A percentile compares a stretch with the other conserved stretches of the same genome.
Conservation (phyloP, 495 filamentous ascomycete species). For the Annulohypoxylon stygium region DNA sequence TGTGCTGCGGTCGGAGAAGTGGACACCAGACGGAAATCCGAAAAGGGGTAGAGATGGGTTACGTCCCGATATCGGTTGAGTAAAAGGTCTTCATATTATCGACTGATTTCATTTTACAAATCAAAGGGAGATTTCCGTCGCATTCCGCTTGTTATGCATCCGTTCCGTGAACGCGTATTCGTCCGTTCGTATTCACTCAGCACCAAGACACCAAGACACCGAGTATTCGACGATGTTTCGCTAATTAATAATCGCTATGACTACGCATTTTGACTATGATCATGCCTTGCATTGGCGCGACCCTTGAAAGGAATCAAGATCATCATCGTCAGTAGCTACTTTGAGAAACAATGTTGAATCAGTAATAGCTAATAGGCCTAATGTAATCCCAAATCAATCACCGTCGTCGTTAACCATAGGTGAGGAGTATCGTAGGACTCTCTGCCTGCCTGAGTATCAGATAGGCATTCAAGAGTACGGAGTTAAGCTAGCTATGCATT, state of each 20-base stretch:
- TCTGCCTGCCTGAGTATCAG: not conserved
- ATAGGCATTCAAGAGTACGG: not conserved
- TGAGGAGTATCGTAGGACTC: not conserved
- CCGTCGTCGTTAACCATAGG: not conserved
- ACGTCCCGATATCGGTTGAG: constrained; percentile 4
- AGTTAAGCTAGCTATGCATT: constrained; percentile 3
- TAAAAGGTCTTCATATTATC: not conserved
- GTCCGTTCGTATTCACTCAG: constrained; percentile 3
- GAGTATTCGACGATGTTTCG: not conserved
- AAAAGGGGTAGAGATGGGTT: not conserved
- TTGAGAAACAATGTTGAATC: not conserved
- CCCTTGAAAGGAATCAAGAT: not conserved
- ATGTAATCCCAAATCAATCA: not conserved
- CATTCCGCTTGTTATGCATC: not conserved
- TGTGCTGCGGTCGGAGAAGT: constrained; percentile 3
- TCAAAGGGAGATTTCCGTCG: not conserved
- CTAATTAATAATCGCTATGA: not conserved
- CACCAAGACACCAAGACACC: constrained; percentile 1
- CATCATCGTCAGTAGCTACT: not conserved
- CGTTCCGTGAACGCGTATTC: not conserved
- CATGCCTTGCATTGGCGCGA: not conserved
- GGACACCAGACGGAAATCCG: not conserved
- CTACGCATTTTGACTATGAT: not conserved
- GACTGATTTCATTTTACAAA: not conserved
- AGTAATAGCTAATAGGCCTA: not conserved